Evolutionary conservation across 2,329 filamentous ascomycete genomes (phyloP), one percentile per base, ranked within the genome.

Genomic region (Scedosporium apiospermum): DNA sequence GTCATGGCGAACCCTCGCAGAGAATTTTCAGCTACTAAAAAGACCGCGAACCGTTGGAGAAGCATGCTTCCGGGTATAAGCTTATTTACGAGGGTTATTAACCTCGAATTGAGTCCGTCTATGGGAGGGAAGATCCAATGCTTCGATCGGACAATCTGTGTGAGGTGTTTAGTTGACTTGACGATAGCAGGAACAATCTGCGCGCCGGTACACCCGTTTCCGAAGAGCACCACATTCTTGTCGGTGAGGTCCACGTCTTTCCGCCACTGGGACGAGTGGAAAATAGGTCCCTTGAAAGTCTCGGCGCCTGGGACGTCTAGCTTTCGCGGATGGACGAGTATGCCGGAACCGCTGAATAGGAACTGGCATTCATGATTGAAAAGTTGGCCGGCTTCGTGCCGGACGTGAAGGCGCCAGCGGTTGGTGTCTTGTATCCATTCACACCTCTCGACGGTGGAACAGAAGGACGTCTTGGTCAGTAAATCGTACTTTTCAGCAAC

Each of bases 211-310:
- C 80, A 81, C 1, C 83, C 83, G 57, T 74, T 83, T 16, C 83
- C 83, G 59, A 86, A 78, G n/a, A 85, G 69, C 5, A 78, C 77
- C 26, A 83, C 79, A 9, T 73, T 72, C 65, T 82, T 82, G 27
- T 72, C 77, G 1, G 68, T 68, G 6, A 83, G 70, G n/a, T 81
- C 75, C 7, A 82, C 71, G 18, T 77, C 74, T 4, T 79, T 69
- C 1, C 82, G 77, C 82, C 82, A 88, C 44, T 77, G 74, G 1
- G 84, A 79, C 0, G 81, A 81, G 67, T 87, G 84, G 53, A 85
- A 75, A 3, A 85, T 70, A 6, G 71, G 68, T 7, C 83, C 84
- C 60, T 76, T 70, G 71, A 84, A 88, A n/a, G 71, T 72, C 1
- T 77, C 66, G 0, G 81, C 65, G 0, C 83, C 84, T 0, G 78